Evolutionary conservation across 495 filamentous ascomycete species (phyloP).

Genomic region (Aspergillus saccharolyticus): DNA sequence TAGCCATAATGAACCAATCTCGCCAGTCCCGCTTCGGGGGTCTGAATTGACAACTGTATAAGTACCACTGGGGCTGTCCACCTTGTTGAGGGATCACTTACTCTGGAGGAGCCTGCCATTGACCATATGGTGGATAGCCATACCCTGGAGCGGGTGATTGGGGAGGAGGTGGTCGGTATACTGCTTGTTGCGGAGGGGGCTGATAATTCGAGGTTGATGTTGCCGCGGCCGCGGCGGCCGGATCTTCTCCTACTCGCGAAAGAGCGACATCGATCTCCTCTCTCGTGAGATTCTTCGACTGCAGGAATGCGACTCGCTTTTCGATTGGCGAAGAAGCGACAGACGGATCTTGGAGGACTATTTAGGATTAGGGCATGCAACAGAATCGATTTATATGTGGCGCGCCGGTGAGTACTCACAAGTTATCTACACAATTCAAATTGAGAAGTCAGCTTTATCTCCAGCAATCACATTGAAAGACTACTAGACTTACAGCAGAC

Average conservation of each 20-base stretch:
- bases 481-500: slow-evolving; percentile 60
- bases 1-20: slow-evolving; percentile 98
- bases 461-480: slow-evolving; percentile 7
- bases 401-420: slow-evolving; percentile 25
- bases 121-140: slow-evolving; percentile 59
- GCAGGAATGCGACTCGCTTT: slow-evolving; percentile 85
- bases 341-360: slow-evolving; percentile 90
- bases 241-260: slow-evolving; percentile 60
- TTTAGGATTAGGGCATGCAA: slow-evolving; percentile 19
- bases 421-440: slow-evolving; percentile 29
- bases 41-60: slow-evolving; percentile 16
- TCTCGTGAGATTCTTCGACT: slow-evolving; percentile 94
- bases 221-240: slow-evolving; percentile 37
- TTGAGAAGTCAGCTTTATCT: slow-evolving; percentile 18
- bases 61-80: slow-evolving; percentile 6
- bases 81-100: slow-evolving; percentile 25
- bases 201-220: slow-evolving; percentile 40
- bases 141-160: slow-evolving; percentile 56
- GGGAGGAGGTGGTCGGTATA: slow-evolving; percentile 46
- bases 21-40: slow-evolving; percentile 86
- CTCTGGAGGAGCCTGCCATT: slow-evolving; percentile 68
- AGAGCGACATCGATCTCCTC: slow-evolving; percentile 88
- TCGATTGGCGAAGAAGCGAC: slow-evolving; percentile 88
- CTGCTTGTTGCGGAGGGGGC: slow-evolving; percentile 45
- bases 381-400: background rate